These are phyloP conservation scores for Syncephalastrum contaminatum DNA, from an alignment of 371 early-diverging fungal genomes.

Conservation along the genomic window DNA sequence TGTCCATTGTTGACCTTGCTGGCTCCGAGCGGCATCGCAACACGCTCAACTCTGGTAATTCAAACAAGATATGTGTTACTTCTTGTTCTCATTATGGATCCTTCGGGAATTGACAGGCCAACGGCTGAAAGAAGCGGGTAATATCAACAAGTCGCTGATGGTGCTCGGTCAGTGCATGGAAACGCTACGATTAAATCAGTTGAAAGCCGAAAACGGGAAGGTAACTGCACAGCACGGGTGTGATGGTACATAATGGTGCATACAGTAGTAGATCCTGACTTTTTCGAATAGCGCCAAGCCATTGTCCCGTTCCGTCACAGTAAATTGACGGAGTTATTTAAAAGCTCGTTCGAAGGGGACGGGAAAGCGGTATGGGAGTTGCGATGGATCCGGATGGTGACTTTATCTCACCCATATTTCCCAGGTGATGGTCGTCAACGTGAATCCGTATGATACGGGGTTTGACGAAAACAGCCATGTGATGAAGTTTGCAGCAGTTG, in stretches of 20 bases:
- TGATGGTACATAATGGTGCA: neutral
- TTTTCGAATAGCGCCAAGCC: conserved; percentile 28
- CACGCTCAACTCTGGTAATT: conserved; percentile 77
- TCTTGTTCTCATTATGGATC: neutral
- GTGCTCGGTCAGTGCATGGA: conserved; percentile 92
- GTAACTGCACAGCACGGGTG: conserved; percentile 12
- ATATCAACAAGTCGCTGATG: conserved; percentile 93
- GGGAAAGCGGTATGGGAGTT: conserved; percentile 51
- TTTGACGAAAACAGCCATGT: conserved; percentile 64
- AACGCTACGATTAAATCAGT: conserved; percentile 58
- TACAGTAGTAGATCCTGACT: neutral
- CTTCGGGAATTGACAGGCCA: conserved; percentile 45
- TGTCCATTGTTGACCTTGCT: conserved; percentile 95
- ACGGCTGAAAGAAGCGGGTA: conserved; percentile 87
- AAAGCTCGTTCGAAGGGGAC: conserved; percentile 67
- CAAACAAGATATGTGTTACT: conserved; percentile 14
- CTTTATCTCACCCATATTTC: neutral
- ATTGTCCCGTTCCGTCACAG: conserved; percentile 72
- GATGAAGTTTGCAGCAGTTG: conserved; percentile 70
- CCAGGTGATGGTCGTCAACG: conserved; percentile 63
- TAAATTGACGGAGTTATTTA: conserved; percentile 70
- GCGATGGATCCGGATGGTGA: no score
- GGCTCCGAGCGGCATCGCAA: conserved; percentile 90
- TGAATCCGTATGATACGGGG: conserved; percentile 64
- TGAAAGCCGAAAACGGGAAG: conserved; percentile 36